Evolutionary conservation across 495 filamentous ascomycete species (phyloP).

Genomic region (Chaetomium fimeti): DNA sequence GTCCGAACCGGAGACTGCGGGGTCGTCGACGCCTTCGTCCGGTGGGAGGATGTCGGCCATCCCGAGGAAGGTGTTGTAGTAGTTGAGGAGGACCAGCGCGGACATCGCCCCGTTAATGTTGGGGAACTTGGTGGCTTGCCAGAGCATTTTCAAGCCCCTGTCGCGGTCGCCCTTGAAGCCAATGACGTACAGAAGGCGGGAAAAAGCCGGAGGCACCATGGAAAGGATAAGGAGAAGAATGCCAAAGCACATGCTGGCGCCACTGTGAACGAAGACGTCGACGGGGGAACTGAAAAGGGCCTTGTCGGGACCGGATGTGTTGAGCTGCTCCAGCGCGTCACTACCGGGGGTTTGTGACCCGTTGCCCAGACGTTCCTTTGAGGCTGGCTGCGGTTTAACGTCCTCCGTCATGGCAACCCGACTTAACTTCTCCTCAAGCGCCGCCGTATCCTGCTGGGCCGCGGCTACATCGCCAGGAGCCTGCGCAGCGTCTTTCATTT

Average conservation of each 20-base stretch:
- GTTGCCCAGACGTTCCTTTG: constrained; percentile 1
- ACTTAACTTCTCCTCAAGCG: constrained; percentile 28
- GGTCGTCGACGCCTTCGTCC: constrained; percentile 50
- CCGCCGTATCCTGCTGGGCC: neutral
- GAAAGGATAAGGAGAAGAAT: constrained; percentile 80
- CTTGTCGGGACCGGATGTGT: constrained; percentile 36
- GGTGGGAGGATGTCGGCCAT: constrained; percentile 84
- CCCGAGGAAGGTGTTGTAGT: constrained; percentile 81
- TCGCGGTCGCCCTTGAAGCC: constrained; percentile 91
- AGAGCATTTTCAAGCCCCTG: constrained; percentile 78
- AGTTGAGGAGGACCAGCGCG: constrained; percentile 74
- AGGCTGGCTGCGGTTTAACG: neutral
- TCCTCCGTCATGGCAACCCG: constrained; percentile 13
- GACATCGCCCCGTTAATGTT: constrained; percentile 92
- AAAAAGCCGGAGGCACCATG: constrained; percentile 87
- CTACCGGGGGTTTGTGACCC: constrained; percentile 8
- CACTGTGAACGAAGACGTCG: constrained; percentile 86
- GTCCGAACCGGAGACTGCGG: constrained; percentile 31
- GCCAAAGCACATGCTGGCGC: constrained; percentile 84
- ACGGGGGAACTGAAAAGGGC: constrained; percentile 64
- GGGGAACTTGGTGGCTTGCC: constrained; percentile 83
- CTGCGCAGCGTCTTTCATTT: constrained; percentile 32
- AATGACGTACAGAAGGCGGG: constrained; percentile 77
- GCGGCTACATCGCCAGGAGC: constrained; percentile 22
- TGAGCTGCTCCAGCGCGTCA: constrained; percentile 20